Percentiles rank a stretch among this genome's conserved stretches.
Evolutionary conservation across 257 asterid genomes (phyloP).

Genomic region (Solanum chiquidenum): DNA sequence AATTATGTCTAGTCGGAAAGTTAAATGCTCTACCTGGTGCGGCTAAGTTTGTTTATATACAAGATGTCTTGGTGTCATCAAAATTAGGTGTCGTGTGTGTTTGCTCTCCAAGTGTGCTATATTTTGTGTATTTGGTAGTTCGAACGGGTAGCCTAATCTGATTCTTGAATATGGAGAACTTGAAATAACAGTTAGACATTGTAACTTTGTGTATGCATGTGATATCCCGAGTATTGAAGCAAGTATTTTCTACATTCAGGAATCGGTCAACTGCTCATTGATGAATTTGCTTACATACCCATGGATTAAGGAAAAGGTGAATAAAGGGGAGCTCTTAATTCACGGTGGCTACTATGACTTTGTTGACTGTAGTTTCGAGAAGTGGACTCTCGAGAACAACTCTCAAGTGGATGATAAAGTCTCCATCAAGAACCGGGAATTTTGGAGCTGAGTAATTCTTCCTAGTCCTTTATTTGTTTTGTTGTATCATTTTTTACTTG

Average conservation of each 20-base stretch:
- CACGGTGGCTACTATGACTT: slow-evolving; percentile 98
- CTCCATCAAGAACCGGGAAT: slow-evolving; percentile 51
- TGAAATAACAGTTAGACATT: not conserved
- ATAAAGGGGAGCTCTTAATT: slow-evolving; percentile 42
- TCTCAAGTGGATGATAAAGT: slow-evolving; percentile 19
- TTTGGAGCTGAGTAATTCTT: slow-evolving; percentile 47
- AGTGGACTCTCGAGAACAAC: slow-evolving; percentile 63
- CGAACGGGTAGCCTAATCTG: not conserved
- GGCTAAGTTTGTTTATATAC: not conserved
- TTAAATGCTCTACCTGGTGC: not conserved
- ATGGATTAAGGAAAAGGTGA: slow-evolving; percentile 74
- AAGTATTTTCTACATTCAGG: slow-evolving; percentile 31
- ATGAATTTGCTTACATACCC: slow-evolving; percentile 70
- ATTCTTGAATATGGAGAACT: not conserved
- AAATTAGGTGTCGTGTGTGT: not conserved
- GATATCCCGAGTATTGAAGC: not conserved
- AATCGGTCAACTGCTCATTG: slow-evolving; percentile 74
- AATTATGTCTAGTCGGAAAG: not conserved
- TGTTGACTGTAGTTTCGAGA: slow-evolving; percentile 73
- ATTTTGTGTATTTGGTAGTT: not conserved
- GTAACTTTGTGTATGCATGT: not conserved
- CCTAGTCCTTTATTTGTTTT: not conserved
- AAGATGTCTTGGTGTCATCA: not conserved
- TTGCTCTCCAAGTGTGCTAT: not conserved
- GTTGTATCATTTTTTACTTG: not conserved